phyloP scores from a whole-genome alignment of 257 asterid species.

The Plectranthus barbatus region DNA sequence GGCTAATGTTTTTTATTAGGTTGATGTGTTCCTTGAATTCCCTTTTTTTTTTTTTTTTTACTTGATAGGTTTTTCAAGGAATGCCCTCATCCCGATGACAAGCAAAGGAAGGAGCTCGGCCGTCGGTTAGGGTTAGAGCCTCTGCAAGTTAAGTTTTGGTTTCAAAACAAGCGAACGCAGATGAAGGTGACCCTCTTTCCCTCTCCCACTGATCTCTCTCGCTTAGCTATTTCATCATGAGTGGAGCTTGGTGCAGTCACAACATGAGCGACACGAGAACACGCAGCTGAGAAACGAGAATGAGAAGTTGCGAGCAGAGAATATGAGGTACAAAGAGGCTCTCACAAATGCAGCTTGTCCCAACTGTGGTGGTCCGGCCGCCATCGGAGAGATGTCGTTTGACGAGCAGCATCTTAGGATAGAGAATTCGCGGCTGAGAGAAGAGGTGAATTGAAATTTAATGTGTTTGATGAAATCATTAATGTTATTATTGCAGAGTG shows the following conservation, averaged over 20 bases:
- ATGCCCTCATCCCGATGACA: conserved; percentile 89
- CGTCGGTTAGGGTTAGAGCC: conserved; percentile 61
- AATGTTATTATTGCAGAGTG: too few species aligned
- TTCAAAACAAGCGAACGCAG: conserved; percentile 83
- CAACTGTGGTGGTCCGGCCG: conserved; percentile 56
- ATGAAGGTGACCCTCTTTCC: conserved; percentile 30
- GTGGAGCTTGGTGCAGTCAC: conserved; percentile 29
- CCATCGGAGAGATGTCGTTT: conserved; percentile 61
- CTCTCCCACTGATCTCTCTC: too few species aligned
- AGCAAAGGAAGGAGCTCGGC: conserved; percentile 83
- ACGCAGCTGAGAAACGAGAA: conserved; percentile 47
- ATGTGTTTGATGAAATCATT: too few species aligned
- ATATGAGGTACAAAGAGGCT: conserved; percentile 53
- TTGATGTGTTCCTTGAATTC: too few species aligned
- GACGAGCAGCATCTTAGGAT: conserved; percentile 64
- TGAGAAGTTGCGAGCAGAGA: conserved; percentile 57
- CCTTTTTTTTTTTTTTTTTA: too few species aligned
- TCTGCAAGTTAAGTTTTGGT: conserved; percentile 85
- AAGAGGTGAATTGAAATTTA: conserved; percentile 34
- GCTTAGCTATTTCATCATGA: too few species aligned
- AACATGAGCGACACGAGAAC: conserved; percentile 56
- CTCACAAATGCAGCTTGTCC: conserved; percentile 49
- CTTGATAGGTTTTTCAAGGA: conserved; percentile 58
- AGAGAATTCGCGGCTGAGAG: conserved; percentile 58
- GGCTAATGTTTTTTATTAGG: too few species aligned